These are phyloP conservation scores for Beta vulgaris DNA, from an alignment of 148 eudicot species.

Conservation along the genomic window DNA sequence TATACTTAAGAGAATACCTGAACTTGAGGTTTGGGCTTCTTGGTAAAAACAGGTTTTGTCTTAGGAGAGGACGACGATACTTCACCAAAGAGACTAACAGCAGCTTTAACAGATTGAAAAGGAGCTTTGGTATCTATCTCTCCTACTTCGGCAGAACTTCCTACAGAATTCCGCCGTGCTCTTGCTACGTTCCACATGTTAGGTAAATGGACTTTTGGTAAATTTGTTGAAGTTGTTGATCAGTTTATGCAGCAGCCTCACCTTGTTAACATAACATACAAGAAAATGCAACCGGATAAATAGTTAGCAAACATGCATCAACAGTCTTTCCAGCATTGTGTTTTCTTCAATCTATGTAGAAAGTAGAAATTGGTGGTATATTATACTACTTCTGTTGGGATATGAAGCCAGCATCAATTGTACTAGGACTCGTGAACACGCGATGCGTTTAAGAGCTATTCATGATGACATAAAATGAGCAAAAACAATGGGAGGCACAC, in stretches of 20 bases:
- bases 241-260: background rate
- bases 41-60: conserved; percentile 27
- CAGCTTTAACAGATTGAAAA: conserved; percentile 83
- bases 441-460: too few relatives aligned
- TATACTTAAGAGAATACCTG: conserved; percentile 39
- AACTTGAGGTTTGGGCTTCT: conserved; percentile 45
- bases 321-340: background rate
- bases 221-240: background rate
- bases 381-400: too few relatives aligned
- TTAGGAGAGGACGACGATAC: conserved; percentile 39
- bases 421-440: too few relatives aligned
- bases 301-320: background rate
- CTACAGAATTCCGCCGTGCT: conserved; percentile 40
- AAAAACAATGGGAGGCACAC: too few relatives aligned
- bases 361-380: too few relatives aligned
- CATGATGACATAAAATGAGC: too few relatives aligned
- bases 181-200: conserved; percentile 45
- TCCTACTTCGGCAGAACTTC: conserved; percentile 53
- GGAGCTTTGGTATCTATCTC: conserved; percentile 91
- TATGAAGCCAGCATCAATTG: too few relatives aligned
- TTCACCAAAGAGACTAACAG: conserved; percentile 74
- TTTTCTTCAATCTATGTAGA: background rate
- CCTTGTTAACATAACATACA: background rate
- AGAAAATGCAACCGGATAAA: background rate
- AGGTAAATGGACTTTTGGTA: background rate